phyloP scores from a whole-genome alignment of 805 yeast genomes.

The Saccharomycopsis javanensis region DNA sequence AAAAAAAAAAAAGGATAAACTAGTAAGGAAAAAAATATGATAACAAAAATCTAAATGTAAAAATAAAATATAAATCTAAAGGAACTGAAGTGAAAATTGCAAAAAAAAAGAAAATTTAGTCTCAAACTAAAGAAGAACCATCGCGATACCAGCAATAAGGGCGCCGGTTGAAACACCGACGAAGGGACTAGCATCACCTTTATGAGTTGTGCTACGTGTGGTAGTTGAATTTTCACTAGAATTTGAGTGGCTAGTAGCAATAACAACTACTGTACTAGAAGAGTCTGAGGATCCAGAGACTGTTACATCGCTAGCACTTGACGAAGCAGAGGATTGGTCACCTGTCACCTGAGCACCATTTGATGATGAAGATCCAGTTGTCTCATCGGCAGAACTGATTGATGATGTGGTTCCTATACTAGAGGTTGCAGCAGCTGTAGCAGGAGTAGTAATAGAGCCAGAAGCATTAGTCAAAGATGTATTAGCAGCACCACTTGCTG shows the following conservation, averaged over 20 bases:
- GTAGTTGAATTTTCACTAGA: neutral
- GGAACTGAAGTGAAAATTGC: neutral
- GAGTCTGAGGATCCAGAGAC: neutral
- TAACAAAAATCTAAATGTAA: neutral
- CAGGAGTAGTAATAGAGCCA: neutral
- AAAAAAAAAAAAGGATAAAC: neutral
- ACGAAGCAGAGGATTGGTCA: neutral
- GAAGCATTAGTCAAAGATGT: neutral
- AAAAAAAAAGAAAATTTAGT: neutral
- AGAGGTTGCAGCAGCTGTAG: neutral
- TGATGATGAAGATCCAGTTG: neutral
- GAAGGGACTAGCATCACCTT: neutral
- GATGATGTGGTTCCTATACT: neutral
- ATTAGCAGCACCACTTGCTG: neutral
- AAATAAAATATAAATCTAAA: neutral
- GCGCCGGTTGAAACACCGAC: slow-evolving; percentile 3
- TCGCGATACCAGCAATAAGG: slow-evolving; percentile 8
- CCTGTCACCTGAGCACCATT: neutral
- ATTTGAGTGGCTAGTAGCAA: neutral
- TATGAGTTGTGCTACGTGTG: neutral
- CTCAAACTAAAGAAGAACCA: neutral
- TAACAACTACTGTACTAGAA: neutral
- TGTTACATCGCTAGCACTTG: neutral
- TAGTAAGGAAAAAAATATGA: neutral
- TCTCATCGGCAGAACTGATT: neutral